Evolutionary conservation across 371 early-diverging fungal genomes (phyloP).

Genomic region (Rhizopus sp.): DNA sequence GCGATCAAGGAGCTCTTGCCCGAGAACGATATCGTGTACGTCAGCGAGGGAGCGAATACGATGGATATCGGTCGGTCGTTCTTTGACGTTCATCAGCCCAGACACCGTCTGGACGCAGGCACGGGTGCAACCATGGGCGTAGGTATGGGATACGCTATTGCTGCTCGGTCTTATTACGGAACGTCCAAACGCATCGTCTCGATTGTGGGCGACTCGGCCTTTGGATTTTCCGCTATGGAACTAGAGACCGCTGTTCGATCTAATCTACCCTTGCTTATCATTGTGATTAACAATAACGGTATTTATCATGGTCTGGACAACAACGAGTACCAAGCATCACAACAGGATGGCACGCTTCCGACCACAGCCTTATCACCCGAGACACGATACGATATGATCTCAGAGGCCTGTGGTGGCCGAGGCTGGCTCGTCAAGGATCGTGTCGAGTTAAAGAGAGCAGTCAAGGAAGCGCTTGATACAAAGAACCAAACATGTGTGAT

Average conservation of each 20-base stretch:
- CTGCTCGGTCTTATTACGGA: constrained; percentile 64
- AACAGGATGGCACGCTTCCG: constrained; percentile 46
- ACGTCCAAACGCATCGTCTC: constrained; percentile 57
- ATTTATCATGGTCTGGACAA: constrained; percentile 73
- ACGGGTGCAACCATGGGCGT: constrained; percentile 85
- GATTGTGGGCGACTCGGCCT: constrained; percentile 81
- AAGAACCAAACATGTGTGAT: constrained; percentile 46
- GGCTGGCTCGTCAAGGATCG: constrained; percentile 68
- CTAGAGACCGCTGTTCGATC: constrained; percentile 77
- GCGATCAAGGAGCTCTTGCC: constrained; percentile 60
- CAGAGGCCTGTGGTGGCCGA: constrained; percentile 66
- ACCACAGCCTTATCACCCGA: constrained; percentile 69
- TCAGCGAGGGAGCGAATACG: constrained; percentile 84
- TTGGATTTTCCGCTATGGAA: constrained; percentile 86
- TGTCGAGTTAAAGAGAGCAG: constrained; percentile 56
- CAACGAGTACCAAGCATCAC: constrained; percentile 37
- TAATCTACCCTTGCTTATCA: constrained; percentile 63
- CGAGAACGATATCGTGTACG: constrained; percentile 51
- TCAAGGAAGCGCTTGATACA: constrained; percentile 50
- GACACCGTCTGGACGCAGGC: constrained; percentile 75
- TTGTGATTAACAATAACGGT: constrained; percentile 84
- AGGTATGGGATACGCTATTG: constrained; percentile 82
- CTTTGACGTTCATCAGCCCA: constrained; percentile 66
- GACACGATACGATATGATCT: constrained; percentile 68
- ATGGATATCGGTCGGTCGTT: constrained; percentile 84